These are phyloP conservation scores for Coniochaeta prunicola DNA, from an alignment of 2,329 filamentous ascomycete genomes.

Conservation along the genomic window DNA sequence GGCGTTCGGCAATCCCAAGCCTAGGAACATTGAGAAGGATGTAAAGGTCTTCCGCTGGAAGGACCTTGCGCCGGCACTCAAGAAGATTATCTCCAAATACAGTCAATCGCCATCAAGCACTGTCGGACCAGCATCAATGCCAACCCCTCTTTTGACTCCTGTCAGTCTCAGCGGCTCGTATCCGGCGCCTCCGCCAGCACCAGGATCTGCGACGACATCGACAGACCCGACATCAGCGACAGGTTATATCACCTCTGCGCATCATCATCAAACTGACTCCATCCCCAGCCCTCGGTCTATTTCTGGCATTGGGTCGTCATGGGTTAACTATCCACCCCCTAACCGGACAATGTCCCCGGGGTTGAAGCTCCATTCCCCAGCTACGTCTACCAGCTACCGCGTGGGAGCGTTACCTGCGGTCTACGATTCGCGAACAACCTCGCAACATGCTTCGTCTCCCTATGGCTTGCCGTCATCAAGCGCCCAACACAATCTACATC, in stretches of 20 bases:
- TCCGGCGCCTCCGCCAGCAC: constrained; percentile 39
- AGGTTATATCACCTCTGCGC: constrained; percentile 29
- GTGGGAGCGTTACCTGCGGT: constrained; percentile 31
- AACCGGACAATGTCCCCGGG: constrained; percentile 37
- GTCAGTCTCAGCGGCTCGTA: constrained; percentile 29
- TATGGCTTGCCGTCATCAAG: constrained; percentile 9
- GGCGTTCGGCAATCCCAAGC: constrained; percentile 91
- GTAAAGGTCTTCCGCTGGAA: constrained; percentile 99
- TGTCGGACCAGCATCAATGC: constrained; percentile 12
- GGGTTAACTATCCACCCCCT: constrained; percentile 36
- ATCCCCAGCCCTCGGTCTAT: constrained; percentile 47
- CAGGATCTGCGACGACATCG: constrained; percentile 23
- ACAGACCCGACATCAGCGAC: constrained; percentile 28
- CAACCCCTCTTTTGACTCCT: constrained; percentile 33
- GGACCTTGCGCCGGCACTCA: constrained; percentile 75
- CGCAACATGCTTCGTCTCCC: constrained; percentile 13
- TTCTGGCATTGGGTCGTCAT: constrained; percentile 38
- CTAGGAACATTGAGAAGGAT: constrained; percentile 96
- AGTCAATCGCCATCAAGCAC: constrained; percentile 30
- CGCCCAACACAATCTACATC: not conserved
- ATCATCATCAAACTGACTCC: constrained; percentile 38
- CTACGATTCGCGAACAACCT: constrained; percentile 19
- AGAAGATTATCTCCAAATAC: constrained; percentile 99
- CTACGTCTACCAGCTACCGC: constrained; percentile 21
- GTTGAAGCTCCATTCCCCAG: constrained; percentile 29